Percentiles rank a stretch among this genome's conserved stretches.
These are phyloP conservation scores for Herpetomonas samuelpessoai DNA, from an alignment of 208 protist genomes.

Conservation along the genomic window DNA sequence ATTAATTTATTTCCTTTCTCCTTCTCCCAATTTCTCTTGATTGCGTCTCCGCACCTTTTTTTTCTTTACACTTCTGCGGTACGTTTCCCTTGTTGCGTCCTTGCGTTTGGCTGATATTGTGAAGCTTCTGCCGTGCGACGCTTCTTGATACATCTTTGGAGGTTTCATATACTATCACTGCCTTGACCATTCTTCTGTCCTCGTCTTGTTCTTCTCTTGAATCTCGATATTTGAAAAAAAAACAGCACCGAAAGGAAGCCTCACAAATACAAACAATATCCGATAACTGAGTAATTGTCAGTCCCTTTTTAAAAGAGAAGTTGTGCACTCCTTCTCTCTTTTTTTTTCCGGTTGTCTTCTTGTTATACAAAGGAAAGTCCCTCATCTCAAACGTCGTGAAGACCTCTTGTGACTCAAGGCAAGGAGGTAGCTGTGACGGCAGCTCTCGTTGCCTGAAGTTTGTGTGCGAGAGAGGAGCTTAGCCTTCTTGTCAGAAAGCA, in stretches of 20 bases:
- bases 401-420: background rate
- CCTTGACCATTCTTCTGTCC: too few relatives aligned
- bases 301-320: constrained; percentile 5
- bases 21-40: too few relatives aligned
- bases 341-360: constrained; percentile 8
- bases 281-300: background rate
- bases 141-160: too few relatives aligned
- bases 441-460: background rate
- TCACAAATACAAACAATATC: background rate
- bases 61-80: background rate
- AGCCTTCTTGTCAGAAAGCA: background rate
- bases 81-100: too few relatives aligned
- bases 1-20: too few relatives aligned
- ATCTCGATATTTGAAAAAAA: constrained; percentile 1
- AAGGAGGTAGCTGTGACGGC: background rate
- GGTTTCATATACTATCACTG: too few relatives aligned
- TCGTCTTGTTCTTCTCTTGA: constrained; percentile 8
- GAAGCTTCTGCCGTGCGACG: too few relatives aligned
- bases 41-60: background rate
- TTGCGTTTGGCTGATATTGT: too few relatives aligned
- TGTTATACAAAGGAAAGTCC: constrained; percentile 6
- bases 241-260: constrained; percentile 2
- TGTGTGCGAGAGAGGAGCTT: background rate
- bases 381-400: constrained; percentile 6
- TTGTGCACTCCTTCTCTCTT: too few relatives aligned